Base-by-base conservation (phyloP, 352 stramenopile species). In the Pythium dissotocum region DNA sequence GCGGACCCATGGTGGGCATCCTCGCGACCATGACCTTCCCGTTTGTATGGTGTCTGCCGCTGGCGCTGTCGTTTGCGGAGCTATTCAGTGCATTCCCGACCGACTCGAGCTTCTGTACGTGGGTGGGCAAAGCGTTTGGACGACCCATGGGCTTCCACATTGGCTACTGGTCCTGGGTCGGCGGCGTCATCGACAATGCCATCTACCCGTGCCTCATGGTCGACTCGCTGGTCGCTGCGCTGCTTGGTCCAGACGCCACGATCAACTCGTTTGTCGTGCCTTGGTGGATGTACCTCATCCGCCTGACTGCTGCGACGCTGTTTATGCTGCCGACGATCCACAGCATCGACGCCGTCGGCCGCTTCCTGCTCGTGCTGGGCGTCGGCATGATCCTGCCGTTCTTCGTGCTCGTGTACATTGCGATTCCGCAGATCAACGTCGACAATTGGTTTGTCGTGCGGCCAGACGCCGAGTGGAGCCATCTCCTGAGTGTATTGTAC, bases 401-500 rank as follows among this genome's bases (percentile, higher is more conserved):
- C 72, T 66, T 98, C 21, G 75, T 98, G 2, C 73, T 99, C 58
- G 76, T 88, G 4, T 61, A 80, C 33, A 64, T 88, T 70, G 65
- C 73, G 83, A 33, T 87, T 21, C 85, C 82, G 24, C 79, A 88
- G 61, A 82, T 94, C 35, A 44, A 91, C 24, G 61, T 75, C 2
- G 48, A 59, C 46, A 83, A 91, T 59, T 91, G 86, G 83, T 80
- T 94, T 42, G 69, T 90, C 55, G 72, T 92, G 38, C 78, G 83
- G 38, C 71, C 76, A 14, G 57, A 87, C 68, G 63, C 75, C 32
- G 35, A 96, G 4, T 98, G 91, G 91, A 83, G 83, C 55, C 84
- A 90, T 38, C 94, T 97, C 21, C 56, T 98, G 9, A 98, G 98
- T 71, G 93, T 97, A 32, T 70, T 99, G 24, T 99, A 98, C 75